These are phyloP conservation scores for Vanrija humicola DNA, from an alignment of 1,284 basidiomycete species.

Conservation along the genomic window DNA sequence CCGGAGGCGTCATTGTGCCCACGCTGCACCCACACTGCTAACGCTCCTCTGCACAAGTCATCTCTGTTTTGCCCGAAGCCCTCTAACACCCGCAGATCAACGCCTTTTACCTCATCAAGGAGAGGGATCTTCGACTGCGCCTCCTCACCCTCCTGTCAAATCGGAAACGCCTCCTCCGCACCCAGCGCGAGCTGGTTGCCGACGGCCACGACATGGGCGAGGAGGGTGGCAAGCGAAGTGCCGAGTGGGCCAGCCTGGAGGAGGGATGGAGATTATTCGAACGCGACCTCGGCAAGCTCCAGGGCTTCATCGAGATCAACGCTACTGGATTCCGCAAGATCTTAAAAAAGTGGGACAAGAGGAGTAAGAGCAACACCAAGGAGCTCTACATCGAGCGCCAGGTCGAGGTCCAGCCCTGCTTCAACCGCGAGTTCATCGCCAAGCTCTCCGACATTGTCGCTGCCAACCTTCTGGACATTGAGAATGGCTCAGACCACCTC, in stretches of 20 bases:
- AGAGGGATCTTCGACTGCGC: conserved; percentile 87
- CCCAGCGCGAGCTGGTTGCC: conserved; percentile 16
- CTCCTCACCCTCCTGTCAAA: conserved; percentile 92
- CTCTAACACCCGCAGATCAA: conserved; percentile 70
- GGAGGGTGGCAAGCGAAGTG: conserved; percentile 55
- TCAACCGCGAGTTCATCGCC: conserved; percentile 96
- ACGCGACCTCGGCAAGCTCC: conserved; percentile 91
- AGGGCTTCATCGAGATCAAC: conserved; percentile 98
- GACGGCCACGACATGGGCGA: conserved; percentile 16
- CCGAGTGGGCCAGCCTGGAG: conserved; percentile 88
- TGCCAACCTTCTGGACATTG: conserved; percentile 85
- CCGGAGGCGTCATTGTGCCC: too few relatives aligned
- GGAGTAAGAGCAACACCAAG: conserved; percentile 88
- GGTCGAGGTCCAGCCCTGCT: conserved; percentile 96
- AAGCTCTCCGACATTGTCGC: conserved; percentile 94
- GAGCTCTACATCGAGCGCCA: conserved; percentile 95
- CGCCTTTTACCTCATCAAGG: conserved; percentile 97
- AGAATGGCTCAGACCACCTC: conserved; percentile 68
- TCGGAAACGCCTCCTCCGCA: conserved; percentile 59
- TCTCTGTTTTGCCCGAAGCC: not conserved
- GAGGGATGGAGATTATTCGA: conserved; percentile 95
- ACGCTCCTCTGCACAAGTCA: too few relatives aligned
- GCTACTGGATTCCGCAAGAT: conserved; percentile 97
- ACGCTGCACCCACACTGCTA: too few relatives aligned
- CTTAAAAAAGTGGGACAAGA: conserved; percentile 98